phyloP scores from a whole-genome alignment of 1,284 basidiomycete species.

The Trametes versicolor region DNA sequence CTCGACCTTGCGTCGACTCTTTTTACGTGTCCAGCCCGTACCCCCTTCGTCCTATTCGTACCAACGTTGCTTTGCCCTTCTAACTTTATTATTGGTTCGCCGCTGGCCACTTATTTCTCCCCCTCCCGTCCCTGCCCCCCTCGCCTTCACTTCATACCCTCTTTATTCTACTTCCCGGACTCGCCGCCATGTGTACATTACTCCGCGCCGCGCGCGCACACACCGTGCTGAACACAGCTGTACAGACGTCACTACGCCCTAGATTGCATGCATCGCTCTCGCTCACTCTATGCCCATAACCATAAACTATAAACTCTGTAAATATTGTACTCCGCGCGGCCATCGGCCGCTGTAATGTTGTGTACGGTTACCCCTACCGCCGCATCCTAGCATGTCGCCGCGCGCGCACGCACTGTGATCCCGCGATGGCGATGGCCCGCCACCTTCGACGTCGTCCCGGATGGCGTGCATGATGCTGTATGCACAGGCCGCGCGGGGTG shows the following conservation, averaged over 20 bases:
- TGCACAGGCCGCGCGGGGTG: too few relatives aligned
- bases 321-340: not conserved
- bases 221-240: not conserved
- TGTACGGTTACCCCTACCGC: not conserved
- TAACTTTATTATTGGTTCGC: slow-evolving; percentile 31
- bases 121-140: not conserved
- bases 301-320: not conserved
- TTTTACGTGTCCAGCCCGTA: slow-evolving; percentile 22
- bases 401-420: not conserved
- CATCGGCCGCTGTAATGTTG: not conserved
- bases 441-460: too few relatives aligned
- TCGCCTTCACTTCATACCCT: slow-evolving; percentile 18
- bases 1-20: not conserved
- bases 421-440: not conserved
- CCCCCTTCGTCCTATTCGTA: not conserved
- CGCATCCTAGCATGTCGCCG: slow-evolving; percentile 16
- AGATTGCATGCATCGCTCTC: slow-evolving; percentile 3
- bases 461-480: too few relatives aligned
- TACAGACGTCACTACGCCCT: not conserved
- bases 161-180: slow-evolving; percentile 22
- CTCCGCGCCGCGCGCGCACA: slow-evolving; percentile 6
- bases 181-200: slow-evolving; percentile 33
- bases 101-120: slow-evolving; percentile 24
- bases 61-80: not conserved
- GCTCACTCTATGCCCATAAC: not conserved